These are phyloP conservation scores for Moelleriella libera DNA, from an alignment of 2,329 filamentous ascomycete genomes.

Conservation along the genomic window DNA sequence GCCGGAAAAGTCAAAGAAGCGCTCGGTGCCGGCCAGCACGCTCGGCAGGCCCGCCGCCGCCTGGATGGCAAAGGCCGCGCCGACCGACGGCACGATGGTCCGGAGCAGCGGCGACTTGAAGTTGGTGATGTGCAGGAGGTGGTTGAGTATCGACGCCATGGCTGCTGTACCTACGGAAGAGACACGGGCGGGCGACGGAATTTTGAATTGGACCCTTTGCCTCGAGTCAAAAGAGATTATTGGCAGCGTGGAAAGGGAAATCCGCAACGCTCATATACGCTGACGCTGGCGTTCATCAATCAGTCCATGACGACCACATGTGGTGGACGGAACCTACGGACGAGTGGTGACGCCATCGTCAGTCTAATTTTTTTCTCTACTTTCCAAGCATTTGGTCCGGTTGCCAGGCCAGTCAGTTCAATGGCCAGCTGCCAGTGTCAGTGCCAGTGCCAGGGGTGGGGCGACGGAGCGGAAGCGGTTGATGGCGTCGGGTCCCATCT, in stretches of 20 bases:
- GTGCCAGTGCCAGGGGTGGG: too few species aligned
- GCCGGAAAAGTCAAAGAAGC: conserved; percentile 55
- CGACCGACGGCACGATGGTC: conserved; percentile 46
- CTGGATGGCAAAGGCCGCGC: conserved; percentile 50
- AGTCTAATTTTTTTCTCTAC: background rate
- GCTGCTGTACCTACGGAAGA: background rate
- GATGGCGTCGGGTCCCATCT: too few species aligned
- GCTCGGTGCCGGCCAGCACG: conserved; percentile 43
- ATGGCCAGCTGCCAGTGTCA: too few species aligned
- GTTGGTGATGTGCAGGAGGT: conserved; percentile 44
- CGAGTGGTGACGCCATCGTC: conserved; percentile 3
- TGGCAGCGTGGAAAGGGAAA: too few species aligned
- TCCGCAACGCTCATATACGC: background rate
- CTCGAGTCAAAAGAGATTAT: too few species aligned
- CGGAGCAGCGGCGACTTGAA: conserved; percentile 48
- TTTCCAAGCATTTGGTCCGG: background rate
- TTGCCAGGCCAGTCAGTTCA: too few species aligned
- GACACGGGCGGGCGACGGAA: background rate
- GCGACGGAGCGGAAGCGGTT: too few species aligned
- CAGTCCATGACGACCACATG: background rate
- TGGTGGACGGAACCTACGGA: background rate
- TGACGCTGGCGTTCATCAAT: too few species aligned
- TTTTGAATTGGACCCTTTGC: background rate
- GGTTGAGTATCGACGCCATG: conserved; percentile 22
- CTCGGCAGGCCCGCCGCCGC: conserved; percentile 47